Evolutionary conservation across 768 basidiomycete genomes (phyloP).

Genomic region (Russula foetens): DNA sequence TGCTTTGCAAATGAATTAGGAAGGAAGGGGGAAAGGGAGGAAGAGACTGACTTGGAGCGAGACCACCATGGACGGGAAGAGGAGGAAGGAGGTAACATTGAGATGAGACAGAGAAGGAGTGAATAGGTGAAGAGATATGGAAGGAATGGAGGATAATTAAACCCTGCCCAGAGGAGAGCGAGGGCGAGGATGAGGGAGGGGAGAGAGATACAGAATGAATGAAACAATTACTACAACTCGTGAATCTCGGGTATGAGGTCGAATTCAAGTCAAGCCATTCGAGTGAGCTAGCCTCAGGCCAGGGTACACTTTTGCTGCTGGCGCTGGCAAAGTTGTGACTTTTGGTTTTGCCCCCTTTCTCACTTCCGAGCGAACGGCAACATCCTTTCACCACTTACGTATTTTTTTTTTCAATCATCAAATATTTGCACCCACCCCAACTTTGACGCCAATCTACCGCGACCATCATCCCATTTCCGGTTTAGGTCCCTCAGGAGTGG

Average conservation of each 20-base stretch:
- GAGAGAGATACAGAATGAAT: neutral
- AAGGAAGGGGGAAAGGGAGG: neutral
- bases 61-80: constrained; percentile 29
- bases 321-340: neutral
- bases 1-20: neutral
- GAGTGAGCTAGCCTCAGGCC: neutral
- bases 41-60: constrained; percentile 20
- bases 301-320: no score
- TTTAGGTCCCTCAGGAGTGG: neutral
- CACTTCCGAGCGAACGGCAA: no score
- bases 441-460: neutral
- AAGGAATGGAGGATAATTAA: constrained; percentile 1
- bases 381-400: neutral
- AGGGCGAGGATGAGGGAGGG: neutral
- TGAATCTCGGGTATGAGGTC: neutral
- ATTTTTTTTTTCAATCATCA: neutral
- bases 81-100: constrained; percentile 11
- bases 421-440: neutral
- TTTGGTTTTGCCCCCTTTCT: neutral
- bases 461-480: neutral
- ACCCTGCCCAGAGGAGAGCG: neutral
- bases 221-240: neutral
- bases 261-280: neutral
- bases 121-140: constrained; percentile 13
- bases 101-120: constrained; percentile 14